Conservation (phyloP, 768 basidiomycete genomes). For the Russula brevipes region DNA sequence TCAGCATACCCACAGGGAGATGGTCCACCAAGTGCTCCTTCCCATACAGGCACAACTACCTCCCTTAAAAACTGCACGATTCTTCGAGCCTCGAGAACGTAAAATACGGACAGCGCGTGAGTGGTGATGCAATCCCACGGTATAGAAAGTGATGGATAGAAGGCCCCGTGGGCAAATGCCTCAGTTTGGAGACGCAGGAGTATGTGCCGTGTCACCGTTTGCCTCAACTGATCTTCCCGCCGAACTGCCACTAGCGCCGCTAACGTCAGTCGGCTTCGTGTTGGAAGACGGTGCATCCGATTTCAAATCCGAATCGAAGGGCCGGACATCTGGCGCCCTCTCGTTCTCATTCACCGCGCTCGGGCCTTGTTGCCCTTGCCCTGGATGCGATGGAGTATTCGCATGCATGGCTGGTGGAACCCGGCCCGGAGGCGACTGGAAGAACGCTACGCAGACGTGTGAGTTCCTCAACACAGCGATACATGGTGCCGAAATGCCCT, state of each 20-base stretch:
- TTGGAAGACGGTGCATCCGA: slow-evolving; percentile 7
- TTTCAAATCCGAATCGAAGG: slow-evolving; percentile 12
- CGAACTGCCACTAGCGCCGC: slow-evolving; percentile 12
- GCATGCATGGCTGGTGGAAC: not conserved
- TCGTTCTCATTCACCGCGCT: not conserved
- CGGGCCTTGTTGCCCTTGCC: slow-evolving; percentile 6
- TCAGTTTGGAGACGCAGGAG: slow-evolving; percentile 3
- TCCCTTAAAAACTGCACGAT: slow-evolving; percentile 1
- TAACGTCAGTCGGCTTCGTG: slow-evolving; percentile 17
- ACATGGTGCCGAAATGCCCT: slow-evolving; percentile 72
- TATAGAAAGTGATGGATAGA: not conserved
- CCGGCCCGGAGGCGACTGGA: slow-evolving; percentile 25
- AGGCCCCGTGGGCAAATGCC: not conserved
- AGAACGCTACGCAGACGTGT: slow-evolving; percentile 69
- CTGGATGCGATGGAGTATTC: slow-evolving; percentile 7
- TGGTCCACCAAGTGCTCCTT: not conserved
- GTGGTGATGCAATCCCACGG: slow-evolving; percentile 7
- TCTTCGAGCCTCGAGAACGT: not conserved
- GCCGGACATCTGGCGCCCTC: slow-evolving; percentile 11
- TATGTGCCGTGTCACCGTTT: slow-evolving; percentile 2
- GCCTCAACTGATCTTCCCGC: slow-evolving; percentile 3
- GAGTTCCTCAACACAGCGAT: slow-evolving; percentile 73
- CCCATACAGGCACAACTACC: not conserved
- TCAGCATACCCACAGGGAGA: not conserved
- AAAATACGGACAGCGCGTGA: not conserved